Percentiles rank a stretch among this genome's conserved stretches.
These are phyloP conservation scores for Rhododendron ovatum DNA, from an alignment of 148 eudicot genomes.

Conservation along the genomic window DNA sequence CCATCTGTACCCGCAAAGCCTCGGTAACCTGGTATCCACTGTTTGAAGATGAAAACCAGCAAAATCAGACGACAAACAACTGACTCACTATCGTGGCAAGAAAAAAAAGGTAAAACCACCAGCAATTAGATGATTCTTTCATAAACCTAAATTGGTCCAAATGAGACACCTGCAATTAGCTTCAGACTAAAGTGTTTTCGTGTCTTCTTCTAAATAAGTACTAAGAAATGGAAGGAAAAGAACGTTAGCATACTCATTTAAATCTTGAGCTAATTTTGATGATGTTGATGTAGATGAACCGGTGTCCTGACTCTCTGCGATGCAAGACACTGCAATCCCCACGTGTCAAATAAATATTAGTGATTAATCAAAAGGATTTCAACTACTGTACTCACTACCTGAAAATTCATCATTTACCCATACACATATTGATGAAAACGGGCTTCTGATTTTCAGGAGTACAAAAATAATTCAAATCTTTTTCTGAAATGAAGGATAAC, in stretches of 20 bases:
- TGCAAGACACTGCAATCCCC: conserved; percentile 39
- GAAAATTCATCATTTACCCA: neutral
- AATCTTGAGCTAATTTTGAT: conserved; percentile 58
- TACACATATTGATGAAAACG: neutral
- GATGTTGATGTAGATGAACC: conserved; percentile 57
- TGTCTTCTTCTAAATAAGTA: neutral
- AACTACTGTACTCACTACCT: neutral
- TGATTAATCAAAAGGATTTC: neutral
- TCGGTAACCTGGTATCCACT: conserved; percentile 77
- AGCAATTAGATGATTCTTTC: neutral
- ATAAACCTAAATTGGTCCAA: neutral
- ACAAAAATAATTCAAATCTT: neutral
- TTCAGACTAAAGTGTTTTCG: neutral
- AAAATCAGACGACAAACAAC: neutral
- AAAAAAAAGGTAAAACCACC: neutral
- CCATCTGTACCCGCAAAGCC: conserved; percentile 81
- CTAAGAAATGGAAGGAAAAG: neutral
- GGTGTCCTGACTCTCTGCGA: conserved; percentile 60
- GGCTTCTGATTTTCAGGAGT: neutral
- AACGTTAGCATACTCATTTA: conserved; percentile 49
- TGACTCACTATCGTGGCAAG: neutral
- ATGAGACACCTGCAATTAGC: neutral
- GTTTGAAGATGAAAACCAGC: conserved; percentile 12
- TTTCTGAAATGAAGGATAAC: neutral
- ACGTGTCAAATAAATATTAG: neutral